Conservation (phyloP, 2,329 filamentous ascomycete genomes). For the Biscogniauxia sp. region DNA sequence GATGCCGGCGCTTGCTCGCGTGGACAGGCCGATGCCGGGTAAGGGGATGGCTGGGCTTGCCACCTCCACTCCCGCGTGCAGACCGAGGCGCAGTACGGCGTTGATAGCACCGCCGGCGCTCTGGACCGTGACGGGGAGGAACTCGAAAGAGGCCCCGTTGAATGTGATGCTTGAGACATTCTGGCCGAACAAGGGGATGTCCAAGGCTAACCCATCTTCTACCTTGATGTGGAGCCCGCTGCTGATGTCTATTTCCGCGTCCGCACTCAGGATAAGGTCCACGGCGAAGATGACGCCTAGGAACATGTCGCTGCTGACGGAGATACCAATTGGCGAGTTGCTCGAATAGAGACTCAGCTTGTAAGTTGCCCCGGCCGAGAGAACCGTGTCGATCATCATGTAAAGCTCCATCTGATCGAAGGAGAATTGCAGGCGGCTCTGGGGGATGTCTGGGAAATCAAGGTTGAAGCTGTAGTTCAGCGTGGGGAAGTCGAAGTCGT, state of each 20-base stretch:
- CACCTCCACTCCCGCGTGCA: slow-evolving; percentile 43
- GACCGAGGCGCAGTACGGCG: slow-evolving; percentile 46
- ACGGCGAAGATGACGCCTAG: slow-evolving; percentile 48
- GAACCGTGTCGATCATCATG: slow-evolving; percentile 42
- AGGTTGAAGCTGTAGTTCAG: slow-evolving; percentile 44
- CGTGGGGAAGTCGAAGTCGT: slow-evolving; percentile 35
- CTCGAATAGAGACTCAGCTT: slow-evolving; percentile 48
- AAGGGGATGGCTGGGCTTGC: slow-evolving; percentile 21
- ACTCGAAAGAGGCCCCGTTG: slow-evolving; percentile 53
- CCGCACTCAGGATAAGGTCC: slow-evolving; percentile 50
- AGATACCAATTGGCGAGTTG: slow-evolving; percentile 42
- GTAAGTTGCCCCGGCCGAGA: slow-evolving; percentile 44
- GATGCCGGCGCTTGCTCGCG: slow-evolving; percentile 41
- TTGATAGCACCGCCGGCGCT: slow-evolving; percentile 42
- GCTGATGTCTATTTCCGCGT: slow-evolving; percentile 47
- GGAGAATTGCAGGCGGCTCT: slow-evolving; percentile 41
- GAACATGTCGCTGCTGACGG: slow-evolving; percentile 36
- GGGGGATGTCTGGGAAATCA: slow-evolving; percentile 42
- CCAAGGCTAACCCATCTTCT: slow-evolving; percentile 47
- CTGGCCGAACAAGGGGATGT: slow-evolving; percentile 49
- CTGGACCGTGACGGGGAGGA: slow-evolving; percentile 52
- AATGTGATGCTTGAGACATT: slow-evolving; percentile 47
- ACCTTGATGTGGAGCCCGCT: slow-evolving; percentile 55
- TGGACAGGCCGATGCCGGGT: slow-evolving; percentile 16
- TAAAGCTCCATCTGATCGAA: slow-evolving; percentile 54